Evolutionary conservation across 306 rosid genomes (phyloP).

Genomic region (Dicorynia guianensis): DNA sequence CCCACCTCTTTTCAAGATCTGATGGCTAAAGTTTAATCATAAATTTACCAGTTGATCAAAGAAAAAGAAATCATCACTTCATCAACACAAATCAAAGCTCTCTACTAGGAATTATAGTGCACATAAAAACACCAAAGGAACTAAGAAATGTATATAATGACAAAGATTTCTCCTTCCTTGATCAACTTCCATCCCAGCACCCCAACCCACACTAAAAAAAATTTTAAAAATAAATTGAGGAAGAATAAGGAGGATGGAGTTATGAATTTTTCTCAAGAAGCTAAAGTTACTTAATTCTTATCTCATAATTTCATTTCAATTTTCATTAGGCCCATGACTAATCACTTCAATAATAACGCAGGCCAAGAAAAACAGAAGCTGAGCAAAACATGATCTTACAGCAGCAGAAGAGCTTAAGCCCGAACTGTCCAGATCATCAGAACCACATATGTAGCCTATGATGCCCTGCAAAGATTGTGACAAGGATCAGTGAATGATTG

Average conservation of each 20-base stretch:
- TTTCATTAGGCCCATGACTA: conserved; percentile 31
- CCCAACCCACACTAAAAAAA: background rate
- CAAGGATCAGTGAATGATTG: conserved; percentile 23
- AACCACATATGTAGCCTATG: conserved; percentile 76
- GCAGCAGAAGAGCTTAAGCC: conserved; percentile 99
- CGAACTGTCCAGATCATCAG: conserved; percentile 87
- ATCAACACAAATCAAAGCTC: background rate
- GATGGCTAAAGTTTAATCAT: background rate
- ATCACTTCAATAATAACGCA: conserved; percentile 34
- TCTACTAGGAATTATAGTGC: background rate
- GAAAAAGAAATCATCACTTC: background rate
- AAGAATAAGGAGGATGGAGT: background rate
- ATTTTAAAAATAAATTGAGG: background rate
- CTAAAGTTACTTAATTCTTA: conserved; percentile 20
- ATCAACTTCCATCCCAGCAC: conserved; percentile 2
- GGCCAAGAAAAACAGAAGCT: conserved; percentile 32
- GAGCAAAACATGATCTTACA: conserved; percentile 59
- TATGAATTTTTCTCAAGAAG: conserved; percentile 33
- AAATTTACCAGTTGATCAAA: background rate
- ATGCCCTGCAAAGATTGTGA: conserved; percentile 74
- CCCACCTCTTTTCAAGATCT: background rate
- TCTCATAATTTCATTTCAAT: conserved; percentile 30
- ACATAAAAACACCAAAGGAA: conserved; percentile 2
- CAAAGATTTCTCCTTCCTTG: background rate
- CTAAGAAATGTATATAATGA: background rate